phyloP scores from a whole-genome alignment of 495 filamentous ascomycete genomes.

The Aspergillus baeticus region DNA sequence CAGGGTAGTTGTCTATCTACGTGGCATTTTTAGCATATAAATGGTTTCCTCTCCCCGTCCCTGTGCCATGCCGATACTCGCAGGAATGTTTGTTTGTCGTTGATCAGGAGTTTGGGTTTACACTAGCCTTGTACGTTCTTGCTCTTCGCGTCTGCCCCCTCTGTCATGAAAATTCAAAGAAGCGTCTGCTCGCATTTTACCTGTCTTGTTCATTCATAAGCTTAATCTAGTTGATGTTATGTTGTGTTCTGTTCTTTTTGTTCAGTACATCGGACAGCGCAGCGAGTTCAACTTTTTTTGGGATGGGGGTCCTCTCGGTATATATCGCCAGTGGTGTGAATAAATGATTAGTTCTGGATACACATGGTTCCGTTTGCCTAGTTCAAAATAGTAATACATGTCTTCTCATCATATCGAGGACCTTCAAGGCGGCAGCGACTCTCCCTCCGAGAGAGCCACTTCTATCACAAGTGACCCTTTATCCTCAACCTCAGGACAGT shows the following conservation, averaged over 20 bases:
- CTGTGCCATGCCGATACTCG: slow-evolving; percentile 13
- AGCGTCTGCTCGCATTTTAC: background rate
- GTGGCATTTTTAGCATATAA: slow-evolving; percentile 22
- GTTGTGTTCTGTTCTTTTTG: background rate
- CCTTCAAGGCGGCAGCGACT: too few relatives aligned
- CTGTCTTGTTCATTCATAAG: background rate
- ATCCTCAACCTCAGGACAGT: too few relatives aligned
- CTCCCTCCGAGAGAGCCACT: too few relatives aligned
- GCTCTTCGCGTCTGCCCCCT: slow-evolving; percentile 7
- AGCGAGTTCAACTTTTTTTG: too few relatives aligned
- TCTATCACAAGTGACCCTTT: too few relatives aligned
- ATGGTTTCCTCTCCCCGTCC: slow-evolving; percentile 14
- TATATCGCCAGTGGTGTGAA: too few relatives aligned
- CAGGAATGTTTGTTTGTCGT: slow-evolving; percentile 14
- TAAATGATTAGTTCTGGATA: too few relatives aligned
- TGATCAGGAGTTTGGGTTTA: slow-evolving; percentile 19
- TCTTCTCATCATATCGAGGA: too few relatives aligned
- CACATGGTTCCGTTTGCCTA: too few relatives aligned
- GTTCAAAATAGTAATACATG: too few relatives aligned
- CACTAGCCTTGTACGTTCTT: slow-evolving; percentile 9
- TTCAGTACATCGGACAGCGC: background rate
- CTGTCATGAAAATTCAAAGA: slow-evolving; percentile 9
- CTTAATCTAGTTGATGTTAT: too few relatives aligned
- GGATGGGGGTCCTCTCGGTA: too few relatives aligned
- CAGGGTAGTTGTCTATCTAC: slow-evolving; percentile 16